Evolutionary conservation across 192 early-diverging fungal species (phyloP), one percentile per base, ranked within the genome.

Genomic region (Backusella psychrophila): DNA sequence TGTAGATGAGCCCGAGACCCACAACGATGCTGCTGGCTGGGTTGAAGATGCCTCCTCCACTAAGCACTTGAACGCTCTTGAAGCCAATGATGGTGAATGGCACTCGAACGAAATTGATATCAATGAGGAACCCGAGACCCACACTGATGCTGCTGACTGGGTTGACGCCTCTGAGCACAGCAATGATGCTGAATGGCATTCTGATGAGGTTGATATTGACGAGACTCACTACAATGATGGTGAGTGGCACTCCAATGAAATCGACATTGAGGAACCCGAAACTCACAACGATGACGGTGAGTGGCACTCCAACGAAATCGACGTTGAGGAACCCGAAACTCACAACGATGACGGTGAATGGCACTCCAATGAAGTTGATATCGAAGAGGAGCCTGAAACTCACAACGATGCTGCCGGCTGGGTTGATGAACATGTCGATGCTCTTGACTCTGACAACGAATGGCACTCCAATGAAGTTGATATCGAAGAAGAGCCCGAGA

Each of bases 91-190:
- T 15, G n/a, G 14, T n/a, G 69, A 70, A 39, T 71, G 70, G 70
- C 41, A 71, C 6, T 33, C 70, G 14, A 41, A 71, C 12, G 70
- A 71, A 8, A 31, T 71, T 19, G 70, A 71, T 71, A 44, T 29
- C 11, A 23, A 31, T 6, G 19, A 41, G 38, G 41, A 4, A 4
- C n/a, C 33, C n/a, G 35, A 39, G 31, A 38, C 36, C 0, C 23
- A 36, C 8, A 19, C 17, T 4, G 44, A 71, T 39, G 15, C 14
- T 15, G 44, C 44, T 39, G 36, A 6, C 11, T 67, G 31, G 26
- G 29, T 15, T 0, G 34, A 67, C 2, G 12, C 31, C 14, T 19
- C 3, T 5, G 9, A 6, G 8, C 42, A 71, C 2, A 7, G 29
- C 23, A 33, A 71, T 11, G 39, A 31, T 15, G 23, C 5, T 19